phyloP scores from a whole-genome alignment of 2,329 filamentous ascomycete genomes.

The Chaetomiaceae sp. region DNA sequence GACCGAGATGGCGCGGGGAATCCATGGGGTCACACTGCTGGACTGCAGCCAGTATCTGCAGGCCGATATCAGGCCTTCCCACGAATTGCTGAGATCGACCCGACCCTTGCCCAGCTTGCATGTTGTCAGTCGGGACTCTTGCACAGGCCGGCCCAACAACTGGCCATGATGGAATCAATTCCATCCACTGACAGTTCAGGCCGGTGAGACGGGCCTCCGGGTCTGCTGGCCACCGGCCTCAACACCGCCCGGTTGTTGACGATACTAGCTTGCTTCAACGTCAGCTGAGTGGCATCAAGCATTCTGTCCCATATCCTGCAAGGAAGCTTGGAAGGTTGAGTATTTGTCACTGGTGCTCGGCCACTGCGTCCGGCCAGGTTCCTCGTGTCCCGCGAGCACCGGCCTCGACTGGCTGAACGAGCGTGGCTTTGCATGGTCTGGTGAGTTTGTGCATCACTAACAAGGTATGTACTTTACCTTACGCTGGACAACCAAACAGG shows the following conservation, averaged over 20 bases:
- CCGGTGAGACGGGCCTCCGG: neutral
- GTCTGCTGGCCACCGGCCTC: slow-evolving; percentile 1
- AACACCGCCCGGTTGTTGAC: neutral
- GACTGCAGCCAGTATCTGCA: neutral
- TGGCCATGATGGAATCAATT: neutral
- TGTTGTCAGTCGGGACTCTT: neutral
- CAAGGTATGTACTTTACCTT: neutral
- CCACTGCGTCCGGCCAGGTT: too few species aligned
- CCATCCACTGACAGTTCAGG: neutral
- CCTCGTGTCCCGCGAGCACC: too few species aligned
- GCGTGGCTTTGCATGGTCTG: neutral
- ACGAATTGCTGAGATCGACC: slow-evolving; percentile 5
- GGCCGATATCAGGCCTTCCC: neutral
- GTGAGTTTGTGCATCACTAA: neutral
- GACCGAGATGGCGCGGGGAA: neutral
- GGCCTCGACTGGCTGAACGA: neutral
- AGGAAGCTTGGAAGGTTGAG: too few species aligned
- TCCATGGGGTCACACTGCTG: neutral
- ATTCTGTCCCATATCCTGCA: too few species aligned
- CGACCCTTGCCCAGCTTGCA: slow-evolving; percentile 3
- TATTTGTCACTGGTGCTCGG: neutral
- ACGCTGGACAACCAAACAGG: neutral
- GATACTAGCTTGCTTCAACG: neutral
- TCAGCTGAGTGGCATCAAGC: neutral
- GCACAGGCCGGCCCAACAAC: neutral